Conservation (phyloP, 1,139 yeast species). For the Pneumocystis murina region DNA sequence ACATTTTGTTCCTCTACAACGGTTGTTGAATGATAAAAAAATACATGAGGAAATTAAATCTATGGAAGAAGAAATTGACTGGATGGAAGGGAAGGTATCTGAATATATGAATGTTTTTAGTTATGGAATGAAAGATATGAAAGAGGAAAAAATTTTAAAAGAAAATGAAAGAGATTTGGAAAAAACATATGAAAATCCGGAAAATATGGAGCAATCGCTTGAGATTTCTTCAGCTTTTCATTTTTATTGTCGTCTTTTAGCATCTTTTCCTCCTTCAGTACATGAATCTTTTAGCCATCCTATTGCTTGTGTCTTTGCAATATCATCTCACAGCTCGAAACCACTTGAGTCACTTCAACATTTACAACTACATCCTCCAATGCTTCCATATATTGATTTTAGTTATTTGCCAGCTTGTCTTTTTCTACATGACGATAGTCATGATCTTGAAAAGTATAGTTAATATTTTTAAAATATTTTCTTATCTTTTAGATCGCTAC, state of each 20-base stretch:
- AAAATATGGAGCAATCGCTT: too few species aligned
- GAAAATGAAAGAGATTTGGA: too few species aligned
- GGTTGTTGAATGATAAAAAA: too few species aligned
- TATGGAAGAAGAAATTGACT: too few species aligned
- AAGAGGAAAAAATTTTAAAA: too few species aligned
- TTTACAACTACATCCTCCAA: slow-evolving; percentile 20
- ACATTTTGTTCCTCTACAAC: not conserved
- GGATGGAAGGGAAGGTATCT: too few species aligned
- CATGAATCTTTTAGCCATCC: slow-evolving; percentile 90
- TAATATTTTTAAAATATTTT: not conserved
- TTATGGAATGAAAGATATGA: too few species aligned
- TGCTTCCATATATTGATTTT: slow-evolving; percentile 24
- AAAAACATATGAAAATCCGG: slow-evolving; percentile 1
- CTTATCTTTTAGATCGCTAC: slow-evolving; percentile 13
- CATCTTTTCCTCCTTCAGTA: slow-evolving; percentile 52
- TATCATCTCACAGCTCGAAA: slow-evolving; percentile 35
- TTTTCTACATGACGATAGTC: slow-evolving; percentile 25
- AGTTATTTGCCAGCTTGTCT: slow-evolving; percentile 28
- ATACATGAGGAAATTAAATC: too few species aligned
- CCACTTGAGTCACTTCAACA: slow-evolving; percentile 36
- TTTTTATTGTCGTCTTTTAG: slow-evolving; percentile 43
- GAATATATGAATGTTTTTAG: too few species aligned
- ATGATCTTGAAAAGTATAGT: slow-evolving; percentile 19
- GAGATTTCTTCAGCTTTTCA: not conserved
- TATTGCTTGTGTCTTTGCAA: slow-evolving; percentile 55